A percentile compares a stretch with the other conserved stretches of the same genome.
phyloP scores from a whole-genome alignment of 768 basidiomycete genomes.

The Boletus huronensis region DNA sequence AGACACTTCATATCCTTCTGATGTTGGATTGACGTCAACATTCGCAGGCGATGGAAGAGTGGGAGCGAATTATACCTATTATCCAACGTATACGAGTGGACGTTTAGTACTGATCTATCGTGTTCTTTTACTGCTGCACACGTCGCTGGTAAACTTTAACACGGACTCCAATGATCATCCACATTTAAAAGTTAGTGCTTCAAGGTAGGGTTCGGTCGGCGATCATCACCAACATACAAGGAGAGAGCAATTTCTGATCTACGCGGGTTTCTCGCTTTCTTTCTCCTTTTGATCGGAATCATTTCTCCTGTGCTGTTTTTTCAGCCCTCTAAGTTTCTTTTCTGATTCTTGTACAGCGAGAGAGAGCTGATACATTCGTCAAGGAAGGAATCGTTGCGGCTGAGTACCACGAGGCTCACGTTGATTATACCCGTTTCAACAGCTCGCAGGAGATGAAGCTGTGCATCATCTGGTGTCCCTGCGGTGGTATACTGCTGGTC shows the following conservation, averaged over 20 bases:
- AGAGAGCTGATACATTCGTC: constrained; percentile 49
- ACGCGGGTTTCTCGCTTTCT: constrained; percentile 7
- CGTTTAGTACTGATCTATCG: constrained; percentile 46
- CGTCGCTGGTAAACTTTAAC: constrained; percentile 5
- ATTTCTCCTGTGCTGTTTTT: not conserved
- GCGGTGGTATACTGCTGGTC: constrained; percentile 64
- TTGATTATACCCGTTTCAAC: constrained; percentile 84
- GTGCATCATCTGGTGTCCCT: constrained; percentile 59
- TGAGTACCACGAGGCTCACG: constrained; percentile 37
- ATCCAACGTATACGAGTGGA: constrained; percentile 94
- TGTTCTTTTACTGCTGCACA: constrained; percentile 16
- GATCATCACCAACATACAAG: not conserved
- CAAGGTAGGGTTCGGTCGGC: not conserved
- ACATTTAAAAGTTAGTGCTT: constrained; percentile 2
- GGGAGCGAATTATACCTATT: constrained; percentile 92
- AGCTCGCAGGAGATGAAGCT: constrained; percentile 71
- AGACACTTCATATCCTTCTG: constrained; percentile 15
- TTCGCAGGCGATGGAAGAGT: constrained; percentile 87
- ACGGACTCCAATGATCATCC: constrained; percentile 8
- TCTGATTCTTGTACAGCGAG: constrained; percentile 79
- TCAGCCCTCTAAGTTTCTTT: constrained; percentile 47
- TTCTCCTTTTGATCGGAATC: constrained; percentile 9
- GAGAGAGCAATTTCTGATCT: not conserved
- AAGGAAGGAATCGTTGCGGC: not conserved
- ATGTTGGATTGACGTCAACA: constrained; percentile 5